Evolutionary conservation across 352 stramenopile species (phyloP).

Genomic region (Hyaloperonospora brassicae): DNA sequence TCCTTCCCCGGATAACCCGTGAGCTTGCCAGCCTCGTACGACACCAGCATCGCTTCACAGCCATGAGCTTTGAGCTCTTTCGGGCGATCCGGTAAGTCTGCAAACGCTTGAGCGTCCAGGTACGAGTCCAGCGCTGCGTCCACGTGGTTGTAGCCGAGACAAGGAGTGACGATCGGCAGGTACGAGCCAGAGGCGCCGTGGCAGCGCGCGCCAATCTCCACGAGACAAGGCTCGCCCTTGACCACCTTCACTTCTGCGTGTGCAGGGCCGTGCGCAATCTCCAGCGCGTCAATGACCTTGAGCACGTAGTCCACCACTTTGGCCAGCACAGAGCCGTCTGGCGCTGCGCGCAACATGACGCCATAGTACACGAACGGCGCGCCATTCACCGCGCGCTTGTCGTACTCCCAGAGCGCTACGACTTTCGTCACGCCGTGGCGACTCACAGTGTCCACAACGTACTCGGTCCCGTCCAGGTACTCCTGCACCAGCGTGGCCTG

Average conservation of each 20-base stretch:
- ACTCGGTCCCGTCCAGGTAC: conserved; percentile 91
- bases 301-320: conserved; percentile 57
- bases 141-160: conserved; percentile 90
- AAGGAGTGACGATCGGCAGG: conserved; percentile 80
- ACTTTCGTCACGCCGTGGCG: conserved; percentile 91
- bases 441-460: conserved; percentile 94
- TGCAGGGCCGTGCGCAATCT: conserved; percentile 71
- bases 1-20: conserved; percentile 75
- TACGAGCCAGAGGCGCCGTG: conserved; percentile 93
- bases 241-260: conserved; percentile 88
- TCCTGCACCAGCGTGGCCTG: conserved; percentile 91
- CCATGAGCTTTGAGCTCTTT: conserved; percentile 68
- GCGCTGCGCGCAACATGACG: conserved; percentile 56
- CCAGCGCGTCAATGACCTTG: conserved; percentile 70
- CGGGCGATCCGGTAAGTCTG: conserved; percentile 38
- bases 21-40: conserved; percentile 80
- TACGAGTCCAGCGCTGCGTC: conserved; percentile 85
- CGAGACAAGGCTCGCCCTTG: conserved; percentile 79
- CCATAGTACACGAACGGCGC: conserved; percentile 94
- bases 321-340: conserved; percentile 35
- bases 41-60: conserved; percentile 89
- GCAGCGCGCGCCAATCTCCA: conserved; percentile 92
- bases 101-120: conserved; percentile 61
- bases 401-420: conserved; percentile 94
- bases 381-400: conserved; percentile 90